These are phyloP conservation scores for Venturia pyrina DNA, from an alignment of 2,329 filamentous ascomycete genomes.

Conservation along the genomic window DNA sequence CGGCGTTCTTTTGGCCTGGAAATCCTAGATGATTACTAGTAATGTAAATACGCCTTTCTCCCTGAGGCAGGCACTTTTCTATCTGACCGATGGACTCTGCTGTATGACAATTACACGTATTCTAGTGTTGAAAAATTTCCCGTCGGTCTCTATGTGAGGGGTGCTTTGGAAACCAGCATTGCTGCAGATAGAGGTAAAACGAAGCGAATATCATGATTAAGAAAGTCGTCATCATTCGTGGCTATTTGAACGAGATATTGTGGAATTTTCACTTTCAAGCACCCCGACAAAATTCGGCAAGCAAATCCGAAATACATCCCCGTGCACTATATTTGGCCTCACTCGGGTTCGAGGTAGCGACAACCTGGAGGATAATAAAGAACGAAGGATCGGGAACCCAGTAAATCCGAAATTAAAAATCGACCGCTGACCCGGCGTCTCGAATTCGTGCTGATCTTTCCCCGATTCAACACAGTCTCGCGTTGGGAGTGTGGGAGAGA, in stretches of 20 bases:
- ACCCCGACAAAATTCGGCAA: no score
- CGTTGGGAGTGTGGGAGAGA: neutral
- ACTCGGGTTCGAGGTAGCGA: neutral
- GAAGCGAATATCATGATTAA: no score
- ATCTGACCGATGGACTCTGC: neutral
- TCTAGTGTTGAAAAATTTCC: no score
- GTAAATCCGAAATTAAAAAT: neutral
- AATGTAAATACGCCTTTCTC: neutral
- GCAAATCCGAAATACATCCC: neutral
- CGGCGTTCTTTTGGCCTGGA: neutral
- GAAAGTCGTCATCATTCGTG: no score
- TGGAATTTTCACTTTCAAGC: no score
- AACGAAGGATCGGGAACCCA: neutral
- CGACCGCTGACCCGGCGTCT: neutral
- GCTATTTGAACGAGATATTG: no score
- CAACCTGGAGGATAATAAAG: no score
- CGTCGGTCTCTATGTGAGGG: no score
- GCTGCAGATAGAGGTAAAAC: no score
- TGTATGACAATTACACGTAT: no score
- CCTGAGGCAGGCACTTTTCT: neutral
- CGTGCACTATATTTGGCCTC: neutral
- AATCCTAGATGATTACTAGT: neutral
- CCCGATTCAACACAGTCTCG: neutral
- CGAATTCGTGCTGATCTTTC: neutral
- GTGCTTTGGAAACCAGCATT: no score